Base-by-base conservation (phyloP, 2,329 filamentous ascomycete species). In the Colletotrichum chlorophyti region DNA sequence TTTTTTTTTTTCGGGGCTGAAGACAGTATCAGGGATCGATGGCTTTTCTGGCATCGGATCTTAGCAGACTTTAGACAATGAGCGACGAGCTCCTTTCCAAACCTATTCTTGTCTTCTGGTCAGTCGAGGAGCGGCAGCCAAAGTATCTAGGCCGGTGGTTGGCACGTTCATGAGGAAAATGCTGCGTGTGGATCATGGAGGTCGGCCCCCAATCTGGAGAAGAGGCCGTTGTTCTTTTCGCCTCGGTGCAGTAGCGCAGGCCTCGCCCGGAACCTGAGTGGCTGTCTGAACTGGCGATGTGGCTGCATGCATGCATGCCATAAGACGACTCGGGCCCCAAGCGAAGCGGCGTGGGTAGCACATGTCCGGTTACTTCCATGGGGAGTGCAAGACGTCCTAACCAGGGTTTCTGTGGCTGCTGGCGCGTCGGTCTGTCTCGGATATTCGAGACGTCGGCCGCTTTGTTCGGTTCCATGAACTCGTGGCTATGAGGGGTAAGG, bases 151-250 rank as follows among this genome's bases (percentile, higher is more conserved):
- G n/a, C n/a, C n/a, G n/a, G n/a, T n/a, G n/a, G n/a, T n/a, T n/a
- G n/a, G n/a, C n/a, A n/a, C n/a, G n/a, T n/a, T n/a, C n/a, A n/a
- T n/a, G n/a, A n/a, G n/a, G n/a, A n/a, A n/a, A n/a, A n/a, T n/a
- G n/a, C n/a, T 48, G 43, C 43, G 29, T 49, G 29, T 43, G 26
- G 34, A 40, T 31, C 43, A 40, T 55, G 51, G 37, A 45, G 35
- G 27, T 31, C 40, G 37, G 57, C 57, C 57, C 57, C 57, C 51
- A 49, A 45, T 34, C 41, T 60, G 57, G 57, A 50, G 57, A 60
- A 19, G 15, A 45, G 57, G 38, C 57, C 51, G 57, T 60, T 57
- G 17, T 57, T 45, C 43, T 60, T 55, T 46, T 49, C 31, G 57
- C 43, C 51, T 50, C 15, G 31, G 38, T 57, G 57, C 57, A 60